Evolutionary conservation across 2,329 filamentous ascomycete genomes (phyloP).

Genomic region (Beauveria sp.): DNA sequence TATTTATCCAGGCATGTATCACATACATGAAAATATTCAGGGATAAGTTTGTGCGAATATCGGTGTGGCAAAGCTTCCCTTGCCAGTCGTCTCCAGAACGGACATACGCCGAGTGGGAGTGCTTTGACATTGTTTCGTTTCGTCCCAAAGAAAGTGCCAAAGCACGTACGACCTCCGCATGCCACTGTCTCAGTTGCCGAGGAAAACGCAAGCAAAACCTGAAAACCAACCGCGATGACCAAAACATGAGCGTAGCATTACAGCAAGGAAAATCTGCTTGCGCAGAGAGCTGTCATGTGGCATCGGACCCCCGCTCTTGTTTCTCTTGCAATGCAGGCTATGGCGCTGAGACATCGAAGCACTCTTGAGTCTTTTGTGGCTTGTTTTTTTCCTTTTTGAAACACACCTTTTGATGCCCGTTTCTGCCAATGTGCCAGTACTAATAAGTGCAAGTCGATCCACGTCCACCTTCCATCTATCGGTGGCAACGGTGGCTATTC

Average conservation of each 20-base stretch:
- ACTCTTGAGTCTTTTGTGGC: background rate
- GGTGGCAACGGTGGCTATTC: background rate
- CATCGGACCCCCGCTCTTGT: background rate
- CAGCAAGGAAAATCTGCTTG: background rate
- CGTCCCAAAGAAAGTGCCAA: background rate
- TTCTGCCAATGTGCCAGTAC: background rate
- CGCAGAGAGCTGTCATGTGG: background rate
- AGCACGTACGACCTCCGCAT: background rate
- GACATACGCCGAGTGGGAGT: background rate
- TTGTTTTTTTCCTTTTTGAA: background rate
- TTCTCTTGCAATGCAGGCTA: background rate
- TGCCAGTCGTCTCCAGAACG: background rate
- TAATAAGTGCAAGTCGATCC: background rate
- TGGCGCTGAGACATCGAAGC: background rate
- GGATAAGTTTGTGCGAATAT: background rate
- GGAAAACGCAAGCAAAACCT: background rate
- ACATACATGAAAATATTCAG: background rate
- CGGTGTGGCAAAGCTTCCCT: background rate
- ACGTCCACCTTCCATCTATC: background rate
- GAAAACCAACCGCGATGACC: background rate
- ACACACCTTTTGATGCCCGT: background rate
- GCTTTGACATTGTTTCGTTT: slow-evolving; percentile 7
- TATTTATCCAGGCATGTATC: background rate
- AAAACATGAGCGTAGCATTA: background rate
- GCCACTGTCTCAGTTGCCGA: slow-evolving; percentile 5